Evolutionary conservation across 2,329 filamentous ascomycete species (phyloP), one percentile per base, ranked within the genome.

Genomic region (Xylaria sp.): DNA sequence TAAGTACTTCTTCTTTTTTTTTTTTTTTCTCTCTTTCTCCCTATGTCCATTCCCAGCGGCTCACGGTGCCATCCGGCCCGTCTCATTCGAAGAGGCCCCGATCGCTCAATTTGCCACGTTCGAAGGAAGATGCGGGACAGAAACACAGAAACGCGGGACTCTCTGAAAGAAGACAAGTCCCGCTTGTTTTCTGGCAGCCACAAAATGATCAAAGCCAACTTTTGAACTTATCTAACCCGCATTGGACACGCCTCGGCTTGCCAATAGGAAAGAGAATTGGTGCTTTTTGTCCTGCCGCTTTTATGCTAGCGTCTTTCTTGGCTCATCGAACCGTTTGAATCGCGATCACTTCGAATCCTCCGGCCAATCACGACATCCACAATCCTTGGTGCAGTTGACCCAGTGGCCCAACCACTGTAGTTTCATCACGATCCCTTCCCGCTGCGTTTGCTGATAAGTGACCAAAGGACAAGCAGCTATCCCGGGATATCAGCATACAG

Each of bases 231-330:
- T 31, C 60, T 63, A 60, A 67, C 38, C 65, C 36, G 57, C 61
- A 59, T 59, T 56, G 57, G 39, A 22, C 22, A 58, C 51, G 20
- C 31, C 49, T 57, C 5, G 49, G 27, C 33, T n/a, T 29, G 39
- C 65, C 67, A 69, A 69, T 67, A 27, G 44, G 44, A 59, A 9
- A n/a, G 33, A 54, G 29, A 44, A 25, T 42, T 13, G 50, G 27
- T 6, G 6, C 10, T 15, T 65, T 60, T 63, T 58, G 51, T 68
- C 65, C 67, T 69, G 54, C 67, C 67, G 61, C 51, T 67, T 69
- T 64, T 54, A 51, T 51, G 42, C 61, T 69, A 69, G 67, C 42
- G 64, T 51, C 27, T 58, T 61, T 9, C 56, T 65, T 61, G 56
- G 63, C 57, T 58, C 42, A 25, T 58, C 25, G 57, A 56, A 54